These are phyloP conservation scores for Plasmodium inui DNA, from an alignment of 169 alveolate genomes.

Conservation along the genomic window DNA sequence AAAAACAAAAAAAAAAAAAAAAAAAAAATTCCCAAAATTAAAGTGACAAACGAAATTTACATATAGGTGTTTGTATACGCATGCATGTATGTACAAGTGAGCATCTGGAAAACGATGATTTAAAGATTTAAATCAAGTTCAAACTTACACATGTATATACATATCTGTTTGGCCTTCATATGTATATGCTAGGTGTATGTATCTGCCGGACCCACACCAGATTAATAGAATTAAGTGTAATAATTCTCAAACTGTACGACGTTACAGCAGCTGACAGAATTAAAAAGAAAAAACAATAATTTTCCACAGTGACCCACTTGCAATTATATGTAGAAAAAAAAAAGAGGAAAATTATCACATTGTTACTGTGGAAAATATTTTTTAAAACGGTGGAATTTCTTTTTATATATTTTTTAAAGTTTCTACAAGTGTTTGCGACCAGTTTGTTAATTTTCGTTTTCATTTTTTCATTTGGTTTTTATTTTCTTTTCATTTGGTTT, in stretches of 20 bases:
- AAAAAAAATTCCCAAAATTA: not conserved
- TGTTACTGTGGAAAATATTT: not conserved
- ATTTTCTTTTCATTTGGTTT: too few relatives aligned
- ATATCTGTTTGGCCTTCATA: not conserved
- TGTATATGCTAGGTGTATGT: not conserved
- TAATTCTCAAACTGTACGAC: not conserved
- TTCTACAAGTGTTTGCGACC: not conserved
- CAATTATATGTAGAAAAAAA: not conserved
- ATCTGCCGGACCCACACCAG: not conserved
- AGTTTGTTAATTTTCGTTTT: not conserved
- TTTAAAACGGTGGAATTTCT: not conserved
- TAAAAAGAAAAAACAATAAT: not conserved
- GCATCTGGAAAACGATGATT: not conserved
- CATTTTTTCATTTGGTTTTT: not conserved
- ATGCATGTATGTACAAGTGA: slow-evolving; percentile 6
- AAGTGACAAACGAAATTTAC: not conserved
- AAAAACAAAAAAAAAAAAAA: slow-evolving; percentile 32
- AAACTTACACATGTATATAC: slow-evolving; percentile 3
- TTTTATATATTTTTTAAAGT: not conserved
- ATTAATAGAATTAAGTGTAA: not conserved
- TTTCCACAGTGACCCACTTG: not conserved
- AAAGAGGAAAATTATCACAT: not conserved
- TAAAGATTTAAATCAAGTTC: not conserved
- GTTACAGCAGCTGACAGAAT: not conserved
- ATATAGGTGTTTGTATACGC: not conserved